Base-by-base conservation (phyloP, 495 filamentous ascomycete species). In the Thermothielavioides terrestris region DNA sequence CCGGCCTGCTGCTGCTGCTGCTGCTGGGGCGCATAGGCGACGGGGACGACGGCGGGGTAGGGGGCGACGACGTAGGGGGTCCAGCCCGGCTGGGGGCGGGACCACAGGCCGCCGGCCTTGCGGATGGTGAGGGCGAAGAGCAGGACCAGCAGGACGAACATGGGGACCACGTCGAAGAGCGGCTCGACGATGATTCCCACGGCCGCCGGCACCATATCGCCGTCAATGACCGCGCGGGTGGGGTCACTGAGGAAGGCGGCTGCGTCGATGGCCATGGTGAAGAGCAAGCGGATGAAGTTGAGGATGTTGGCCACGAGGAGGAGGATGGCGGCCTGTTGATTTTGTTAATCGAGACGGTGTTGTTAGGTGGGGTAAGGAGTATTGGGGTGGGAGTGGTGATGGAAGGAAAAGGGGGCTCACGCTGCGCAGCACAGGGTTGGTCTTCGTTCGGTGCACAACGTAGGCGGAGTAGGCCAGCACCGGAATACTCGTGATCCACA, bases 101-200 rank as follows among this genome's bases (percentile, higher is more conserved):
- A 53, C 53, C 57, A 56, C 2, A 59, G 41, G 10, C 57, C 57
- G 6, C n/a, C 30, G 39, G 8, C 20, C 40, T 50, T 52, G 34
- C 53, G 53, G 21, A 53, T 34, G 41, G 21, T 41, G 10, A 57
- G 25, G 11, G 28, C 18, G 42, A 52, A 59, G 27, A 59, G 50
- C 22, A 59, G 37, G 15, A 53, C 45, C 5, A 62, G 46, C 8
- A 50, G 7, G 41, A 61, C 32, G 26, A 54, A 58, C 46, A 56
- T 53, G 23, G 27, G 21, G 22, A 50, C 27, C 43, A 15, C 26
- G 42, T 42, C 27, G 46, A 61, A 47, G 26, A 61, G 12, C 17
- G 58, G 48, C 0, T 23, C n/a, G 44, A 54, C 35, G 35, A 57
- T 42, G 11, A 10, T 25, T 34, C 22, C 28, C 22, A 28, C 40